Percentiles rank a stretch among this genome's conserved stretches.
phyloP scores from a whole-genome alignment of 2,329 filamentous ascomycete species.

The Neophaeococcomyces aloes region DNA sequence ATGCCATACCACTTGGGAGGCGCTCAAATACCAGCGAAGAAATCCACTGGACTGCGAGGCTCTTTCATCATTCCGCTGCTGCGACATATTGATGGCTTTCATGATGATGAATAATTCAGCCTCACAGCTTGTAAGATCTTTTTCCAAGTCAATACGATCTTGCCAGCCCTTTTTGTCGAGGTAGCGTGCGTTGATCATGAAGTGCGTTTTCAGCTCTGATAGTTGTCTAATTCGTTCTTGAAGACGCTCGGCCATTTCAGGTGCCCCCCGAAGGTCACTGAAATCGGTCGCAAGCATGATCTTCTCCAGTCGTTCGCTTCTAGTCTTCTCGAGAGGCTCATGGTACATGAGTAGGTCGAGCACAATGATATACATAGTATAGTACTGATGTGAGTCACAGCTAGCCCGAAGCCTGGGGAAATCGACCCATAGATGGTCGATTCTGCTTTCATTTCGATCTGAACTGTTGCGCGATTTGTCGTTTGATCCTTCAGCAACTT shows the following conservation, averaged over 20 bases:
- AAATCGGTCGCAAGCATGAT: conserved; percentile 99
- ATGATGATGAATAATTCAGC: conserved; percentile 99
- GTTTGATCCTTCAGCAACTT: conserved; percentile 52
- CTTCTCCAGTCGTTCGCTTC: conserved; percentile 88
- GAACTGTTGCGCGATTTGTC: conserved; percentile 34
- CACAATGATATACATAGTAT: conserved; percentile 95
- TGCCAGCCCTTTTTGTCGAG: conserved; percentile 86
- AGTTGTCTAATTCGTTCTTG: conserved; percentile 89
- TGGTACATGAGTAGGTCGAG: conserved; percentile 91
- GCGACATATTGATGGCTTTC: conserved; percentile 97
- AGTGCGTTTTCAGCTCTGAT: conserved; percentile 91
- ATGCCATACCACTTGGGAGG: conserved; percentile 94
- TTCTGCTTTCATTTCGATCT: conserved; percentile 55
- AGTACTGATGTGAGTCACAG: conserved; percentile 96
- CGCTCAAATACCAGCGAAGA: conserved; percentile 85
- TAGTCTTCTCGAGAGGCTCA: conserved; percentile 93
- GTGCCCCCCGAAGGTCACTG: conserved; percentile 86
- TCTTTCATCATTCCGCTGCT: conserved; percentile 69
- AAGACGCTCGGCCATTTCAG: conserved; percentile 80
- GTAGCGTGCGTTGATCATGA: conserved; percentile 81
- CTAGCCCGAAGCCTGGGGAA: conserved; percentile 91
- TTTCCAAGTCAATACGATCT: conserved; percentile 77
- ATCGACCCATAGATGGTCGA: conserved; percentile 93
- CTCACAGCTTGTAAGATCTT: conserved; percentile 78
- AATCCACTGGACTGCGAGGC: conserved; percentile 65